A percentile compares a stretch with the other conserved stretches of the same genome.
These are phyloP conservation scores for Paxillus involutus DNA, from an alignment of 768 basidiomycete genomes.

Conservation along the genomic window DNA sequence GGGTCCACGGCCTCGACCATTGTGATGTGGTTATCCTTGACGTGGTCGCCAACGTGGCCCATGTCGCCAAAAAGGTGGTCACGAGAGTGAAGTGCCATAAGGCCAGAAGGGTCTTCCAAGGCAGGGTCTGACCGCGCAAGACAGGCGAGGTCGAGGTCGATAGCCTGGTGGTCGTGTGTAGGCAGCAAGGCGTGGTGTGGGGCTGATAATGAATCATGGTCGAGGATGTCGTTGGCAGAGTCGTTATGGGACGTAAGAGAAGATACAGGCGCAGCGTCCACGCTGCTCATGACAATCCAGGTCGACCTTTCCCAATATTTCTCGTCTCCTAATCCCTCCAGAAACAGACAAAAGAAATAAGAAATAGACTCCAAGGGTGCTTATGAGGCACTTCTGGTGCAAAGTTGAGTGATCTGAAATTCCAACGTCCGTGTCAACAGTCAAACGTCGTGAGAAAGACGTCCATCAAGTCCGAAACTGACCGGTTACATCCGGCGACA, in stretches of 20 bases:
- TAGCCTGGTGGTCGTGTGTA: constrained; percentile 32
- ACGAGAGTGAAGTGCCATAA: constrained; percentile 30
- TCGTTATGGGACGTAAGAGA: constrained; percentile 30
- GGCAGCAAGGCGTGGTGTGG: constrained; percentile 27
- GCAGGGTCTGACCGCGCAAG: constrained; percentile 26
- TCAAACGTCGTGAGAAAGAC: constrained; percentile 20
- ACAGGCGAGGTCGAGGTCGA: constrained; percentile 28
- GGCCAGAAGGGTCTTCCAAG: constrained; percentile 25
- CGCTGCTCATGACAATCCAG: constrained; percentile 42
- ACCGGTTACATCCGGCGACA: constrained; percentile 15
- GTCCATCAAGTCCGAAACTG: background rate
- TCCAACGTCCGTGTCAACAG: constrained; percentile 14
- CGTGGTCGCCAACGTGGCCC: constrained; percentile 32
- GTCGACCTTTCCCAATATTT: constrained; percentile 18
- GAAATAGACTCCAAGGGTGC: constrained; percentile 8
- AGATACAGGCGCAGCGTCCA: constrained; percentile 34
- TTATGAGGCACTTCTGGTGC: constrained; percentile 17
- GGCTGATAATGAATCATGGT: constrained; percentile 33
- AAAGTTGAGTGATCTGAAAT: constrained; percentile 17
- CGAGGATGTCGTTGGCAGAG: constrained; percentile 32
- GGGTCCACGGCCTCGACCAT: constrained; percentile 38
- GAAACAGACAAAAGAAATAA: constrained; percentile 6
- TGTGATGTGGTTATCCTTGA: constrained; percentile 32
- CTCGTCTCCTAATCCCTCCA: constrained; percentile 20
- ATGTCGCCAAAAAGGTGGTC: constrained; percentile 34